phyloP scores from a whole-genome alignment of 352 stramenopile genomes.

The Globisporangium uncinulatum region DNA sequence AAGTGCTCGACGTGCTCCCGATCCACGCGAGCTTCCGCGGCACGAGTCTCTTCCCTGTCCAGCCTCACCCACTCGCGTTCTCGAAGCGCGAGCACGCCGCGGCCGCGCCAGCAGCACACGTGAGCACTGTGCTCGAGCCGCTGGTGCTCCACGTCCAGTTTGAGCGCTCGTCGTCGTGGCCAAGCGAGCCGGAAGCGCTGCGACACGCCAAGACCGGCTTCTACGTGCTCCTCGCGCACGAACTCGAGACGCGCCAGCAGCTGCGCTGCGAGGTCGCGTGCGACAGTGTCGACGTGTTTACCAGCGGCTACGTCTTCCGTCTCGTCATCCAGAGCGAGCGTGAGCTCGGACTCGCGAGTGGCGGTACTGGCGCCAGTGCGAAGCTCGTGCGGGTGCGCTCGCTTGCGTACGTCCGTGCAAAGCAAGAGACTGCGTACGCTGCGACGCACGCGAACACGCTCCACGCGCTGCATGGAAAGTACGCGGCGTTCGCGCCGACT shows the following conservation, averaged over 20 bases:
- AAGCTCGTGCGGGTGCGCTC: conserved; percentile 59
- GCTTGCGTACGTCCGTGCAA: conserved; percentile 49
- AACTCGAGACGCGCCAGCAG: conserved; percentile 55
- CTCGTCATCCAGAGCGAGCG: conserved; percentile 78
- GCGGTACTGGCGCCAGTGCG: conserved; percentile 43
- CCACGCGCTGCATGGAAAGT: conserved; percentile 73
- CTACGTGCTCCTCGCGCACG: conserved; percentile 84
- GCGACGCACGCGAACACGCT: conserved; percentile 63
- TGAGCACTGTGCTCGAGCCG: conserved; percentile 73
- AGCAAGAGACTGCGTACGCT: conserved; percentile 58
- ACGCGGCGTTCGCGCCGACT: conserved; percentile 71
- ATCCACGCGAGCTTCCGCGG: conserved; percentile 82
- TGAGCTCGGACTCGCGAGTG: conserved; percentile 58
- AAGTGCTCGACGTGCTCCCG: conserved; percentile 76
- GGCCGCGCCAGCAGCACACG: conserved; percentile 44
- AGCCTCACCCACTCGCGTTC: conserved; percentile 82
- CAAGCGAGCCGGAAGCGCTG: conserved; percentile 72
- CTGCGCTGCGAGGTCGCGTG: conserved; percentile 69
- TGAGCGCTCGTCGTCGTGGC: conserved; percentile 83
- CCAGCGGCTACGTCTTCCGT: conserved; percentile 79
- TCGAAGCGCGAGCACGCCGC: conserved; percentile 63
- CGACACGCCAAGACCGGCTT: conserved; percentile 85
- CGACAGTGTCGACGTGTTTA: conserved; percentile 78
- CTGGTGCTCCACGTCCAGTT: conserved; percentile 74
- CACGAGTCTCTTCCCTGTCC: conserved; percentile 78